Evolutionary conservation across 306 rosid species (phyloP).

Genomic region (Abrus precatorius): DNA sequence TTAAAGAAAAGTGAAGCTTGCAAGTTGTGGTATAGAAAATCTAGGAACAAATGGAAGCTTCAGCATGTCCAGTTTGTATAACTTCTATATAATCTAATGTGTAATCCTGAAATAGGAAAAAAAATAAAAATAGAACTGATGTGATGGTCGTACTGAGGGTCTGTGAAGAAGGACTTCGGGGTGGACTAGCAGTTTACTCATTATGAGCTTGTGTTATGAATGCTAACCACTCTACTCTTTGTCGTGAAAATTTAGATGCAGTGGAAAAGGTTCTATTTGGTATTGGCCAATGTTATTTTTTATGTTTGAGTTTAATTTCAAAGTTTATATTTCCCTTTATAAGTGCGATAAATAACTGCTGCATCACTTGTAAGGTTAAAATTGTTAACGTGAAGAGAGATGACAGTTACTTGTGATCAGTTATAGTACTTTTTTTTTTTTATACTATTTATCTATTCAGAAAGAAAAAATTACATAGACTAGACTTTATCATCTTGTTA

Average conservation of each 20-base stretch:
- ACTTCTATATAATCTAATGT: neutral
- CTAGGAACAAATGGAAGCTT: neutral
- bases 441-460: no score
- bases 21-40: slow-evolving; percentile 5
- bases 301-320: neutral
- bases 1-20: neutral
- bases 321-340: neutral
- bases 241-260: neutral
- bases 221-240: neutral
- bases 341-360: no score
- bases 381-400: no score
- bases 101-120: neutral
- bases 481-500: no score
- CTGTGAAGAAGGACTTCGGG: neutral
- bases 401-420: no score
- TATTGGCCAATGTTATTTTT: neutral
- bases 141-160: neutral
- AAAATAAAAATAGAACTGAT: neutral
- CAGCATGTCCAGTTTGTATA: neutral
- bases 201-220: neutral
- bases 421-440: no score
- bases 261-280: neutral
- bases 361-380: no score
- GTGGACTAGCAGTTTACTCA: neutral
- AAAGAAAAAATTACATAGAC: no score